Evolutionary conservation across 371 early-diverging fungal species (phyloP).

Genomic region (Mortierella sp.): DNA sequence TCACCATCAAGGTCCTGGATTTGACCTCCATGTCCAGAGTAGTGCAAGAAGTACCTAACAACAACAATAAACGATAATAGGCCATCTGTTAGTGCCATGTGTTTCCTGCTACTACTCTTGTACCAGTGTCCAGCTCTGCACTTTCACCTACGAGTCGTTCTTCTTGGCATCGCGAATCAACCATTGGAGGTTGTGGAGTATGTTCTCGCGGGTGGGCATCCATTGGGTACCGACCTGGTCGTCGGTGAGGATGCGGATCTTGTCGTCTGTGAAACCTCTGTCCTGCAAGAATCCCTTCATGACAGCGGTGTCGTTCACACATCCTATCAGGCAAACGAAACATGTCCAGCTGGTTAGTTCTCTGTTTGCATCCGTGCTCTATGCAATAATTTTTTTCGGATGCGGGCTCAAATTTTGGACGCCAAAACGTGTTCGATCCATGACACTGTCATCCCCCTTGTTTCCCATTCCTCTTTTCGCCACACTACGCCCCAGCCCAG

Average conservation of each 20-base stretch:
- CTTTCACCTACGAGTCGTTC: conserved; percentile 68
- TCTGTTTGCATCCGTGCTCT: not conserved
- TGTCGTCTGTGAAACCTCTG: conserved; percentile 64
- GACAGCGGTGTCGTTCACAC: conserved; percentile 80
- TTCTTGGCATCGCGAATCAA: conserved; percentile 73
- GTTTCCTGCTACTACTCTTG: not conserved
- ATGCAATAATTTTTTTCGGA: not conserved
- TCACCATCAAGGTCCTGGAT: conserved; percentile 69
- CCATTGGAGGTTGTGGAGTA: conserved; percentile 80
- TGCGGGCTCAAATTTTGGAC: not conserved
- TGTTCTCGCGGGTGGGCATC: conserved; percentile 79
- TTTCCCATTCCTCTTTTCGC: not conserved
- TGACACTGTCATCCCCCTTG: not conserved
- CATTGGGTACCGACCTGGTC: conserved; percentile 70
- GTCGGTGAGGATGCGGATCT: conserved; percentile 79
- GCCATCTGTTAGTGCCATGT: not conserved
- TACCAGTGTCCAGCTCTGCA: not conserved
- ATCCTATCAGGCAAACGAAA: conserved; percentile 59
- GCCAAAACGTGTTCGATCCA: not conserved
- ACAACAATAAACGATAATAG: not conserved
- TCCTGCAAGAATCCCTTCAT: conserved; percentile 69
- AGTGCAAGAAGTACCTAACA: conserved; percentile 72
- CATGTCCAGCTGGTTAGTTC: not conserved
- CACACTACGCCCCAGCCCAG: not conserved
- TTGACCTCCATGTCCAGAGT: conserved; percentile 83